A percentile compares a stretch with the other conserved stretches of the same genome.
Conservation (phyloP, 2,329 filamentous ascomycete species). For the Aspergillus aculeatinus region DNA sequence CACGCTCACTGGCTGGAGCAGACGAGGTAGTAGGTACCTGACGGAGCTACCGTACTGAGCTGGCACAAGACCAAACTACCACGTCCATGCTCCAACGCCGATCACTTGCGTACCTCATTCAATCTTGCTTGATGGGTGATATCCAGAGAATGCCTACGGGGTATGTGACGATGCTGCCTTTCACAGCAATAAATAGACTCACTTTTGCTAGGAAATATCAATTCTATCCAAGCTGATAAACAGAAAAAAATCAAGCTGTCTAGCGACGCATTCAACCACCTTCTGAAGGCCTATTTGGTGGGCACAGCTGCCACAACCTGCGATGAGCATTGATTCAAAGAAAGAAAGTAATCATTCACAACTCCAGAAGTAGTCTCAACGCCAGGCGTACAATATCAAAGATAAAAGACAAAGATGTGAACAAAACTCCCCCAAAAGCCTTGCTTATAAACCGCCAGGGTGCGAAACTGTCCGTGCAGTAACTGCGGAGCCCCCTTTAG, state of each 20-base stretch:
- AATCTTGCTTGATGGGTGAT: conserved; percentile 11
- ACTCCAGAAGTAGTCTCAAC: conserved; percentile 24
- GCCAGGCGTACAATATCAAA: conserved; percentile 26
- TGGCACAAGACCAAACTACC: conserved; percentile 9
- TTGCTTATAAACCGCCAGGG: conserved; percentile 11
- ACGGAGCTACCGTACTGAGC: conserved; percentile 3
- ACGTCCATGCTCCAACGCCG: conserved; percentile 15
- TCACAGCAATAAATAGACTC: conserved; percentile 12
- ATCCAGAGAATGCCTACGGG: conserved; percentile 16
- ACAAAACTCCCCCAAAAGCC: conserved; percentile 13
- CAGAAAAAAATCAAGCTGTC: conserved; percentile 5
- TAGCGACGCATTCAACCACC: conserved; percentile 7
- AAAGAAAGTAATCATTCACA: conserved; percentile 15
- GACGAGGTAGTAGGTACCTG: conserved; percentile 9
- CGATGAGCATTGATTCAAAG: conserved; percentile 11
- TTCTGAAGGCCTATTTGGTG: neutral
- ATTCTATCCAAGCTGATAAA: conserved; percentile 16
- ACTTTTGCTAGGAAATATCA: conserved; percentile 7
- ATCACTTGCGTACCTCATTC: conserved; percentile 1
- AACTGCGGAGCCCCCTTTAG: conserved; percentile 15
- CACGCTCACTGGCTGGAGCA: conserved; percentile 15
- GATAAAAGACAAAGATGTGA: conserved; percentile 3
- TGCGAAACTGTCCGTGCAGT: conserved; percentile 13
- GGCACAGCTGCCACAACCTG: conserved; percentile 9
- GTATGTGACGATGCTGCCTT: conserved; percentile 20